These are phyloP conservation scores for Bacterosira constricta DNA, from an alignment of 108 stramenopile species.

Conservation along the genomic window DNA sequence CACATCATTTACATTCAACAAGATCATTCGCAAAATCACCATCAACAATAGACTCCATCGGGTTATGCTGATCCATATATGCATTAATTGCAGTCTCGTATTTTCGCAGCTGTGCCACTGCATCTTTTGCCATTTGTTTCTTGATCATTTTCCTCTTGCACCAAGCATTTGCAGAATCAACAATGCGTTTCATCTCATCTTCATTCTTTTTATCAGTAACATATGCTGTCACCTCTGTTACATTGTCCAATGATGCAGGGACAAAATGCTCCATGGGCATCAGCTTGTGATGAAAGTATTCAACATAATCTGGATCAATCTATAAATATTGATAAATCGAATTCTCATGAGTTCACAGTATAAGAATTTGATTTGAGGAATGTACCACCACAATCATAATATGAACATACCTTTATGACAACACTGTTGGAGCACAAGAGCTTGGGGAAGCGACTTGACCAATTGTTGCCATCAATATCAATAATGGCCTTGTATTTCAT, in stretches of 20 bases:
- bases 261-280: not conserved
- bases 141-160: not conserved
- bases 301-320: not conserved
- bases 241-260: not conserved
- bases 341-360: not conserved
- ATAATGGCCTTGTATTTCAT: conserved; percentile 23
- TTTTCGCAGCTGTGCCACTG: not conserved
- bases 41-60: not conserved
- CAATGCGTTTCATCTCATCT: not conserved
- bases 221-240: not conserved
- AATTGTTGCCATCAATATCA: conserved; percentile 43
- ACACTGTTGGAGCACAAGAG: conserved; percentile 36
- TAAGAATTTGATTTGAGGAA: no score
- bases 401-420: conserved; percentile 20
- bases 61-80: not conserved
- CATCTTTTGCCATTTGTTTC: not conserved
- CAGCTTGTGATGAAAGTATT: not conserved
- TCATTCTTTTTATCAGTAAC: not conserved
- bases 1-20: not conserved
- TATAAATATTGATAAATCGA: not conserved
- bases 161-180: not conserved
- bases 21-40: not conserved
- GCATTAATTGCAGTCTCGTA: not conserved
- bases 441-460: conserved; percentile 28
- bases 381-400: not conserved